Base-by-base conservation (phyloP, 2,329 filamentous ascomycete genomes). In the Fusarium agapanthi region DNA sequence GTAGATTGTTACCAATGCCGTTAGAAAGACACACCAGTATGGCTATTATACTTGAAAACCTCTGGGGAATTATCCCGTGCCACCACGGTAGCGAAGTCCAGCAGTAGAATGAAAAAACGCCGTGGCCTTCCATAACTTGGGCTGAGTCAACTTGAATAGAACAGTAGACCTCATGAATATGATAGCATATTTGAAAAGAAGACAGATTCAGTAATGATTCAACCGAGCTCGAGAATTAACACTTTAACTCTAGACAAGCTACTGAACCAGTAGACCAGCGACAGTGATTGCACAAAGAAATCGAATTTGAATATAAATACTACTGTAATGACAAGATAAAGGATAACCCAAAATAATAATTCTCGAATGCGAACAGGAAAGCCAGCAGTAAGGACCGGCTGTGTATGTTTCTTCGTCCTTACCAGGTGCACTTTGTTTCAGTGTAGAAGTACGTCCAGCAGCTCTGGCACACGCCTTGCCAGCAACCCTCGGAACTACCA, bases 371-470 rank as follows among this genome's bases (percentile, higher is more conserved):
- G 3, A 24, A 24, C 15, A 50, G n/a, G 3, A 24, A 24, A 14
- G 12, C 22, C 10, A 2, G 4, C 1, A 20, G 22, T 10, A 50
- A 34, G 22, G 0, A 34, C 11, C 0, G 22, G n/a, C 16, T 7
- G 2, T 5, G 4, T 14, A 18, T 7, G 47, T 24, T 14, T 8
- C 47, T 24, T 50, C 5, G 11, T 20, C 10, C 22, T 38, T 34
- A 37, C 50, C 50, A 38, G 14, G 20, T 53, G 5, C 34, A 53
- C 7, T 53, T 53, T 1, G 34, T 6, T 38, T 18, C 50, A 1
- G 50, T 53, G 34, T 53, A 53, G 10, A 53, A 14, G 8, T 53
- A 28, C 9, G 24, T 26, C 50, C 50, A 53, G 50, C 50, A 53
- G 8, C 34, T 28, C 12, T 26, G 24, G 24, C 50, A 53, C 0